Percentiles rank a stretch among this genome's conserved stretches.
Conservation (phyloP, 75 land plant genomes). For the Selaginella moellendorffii region DNA sequence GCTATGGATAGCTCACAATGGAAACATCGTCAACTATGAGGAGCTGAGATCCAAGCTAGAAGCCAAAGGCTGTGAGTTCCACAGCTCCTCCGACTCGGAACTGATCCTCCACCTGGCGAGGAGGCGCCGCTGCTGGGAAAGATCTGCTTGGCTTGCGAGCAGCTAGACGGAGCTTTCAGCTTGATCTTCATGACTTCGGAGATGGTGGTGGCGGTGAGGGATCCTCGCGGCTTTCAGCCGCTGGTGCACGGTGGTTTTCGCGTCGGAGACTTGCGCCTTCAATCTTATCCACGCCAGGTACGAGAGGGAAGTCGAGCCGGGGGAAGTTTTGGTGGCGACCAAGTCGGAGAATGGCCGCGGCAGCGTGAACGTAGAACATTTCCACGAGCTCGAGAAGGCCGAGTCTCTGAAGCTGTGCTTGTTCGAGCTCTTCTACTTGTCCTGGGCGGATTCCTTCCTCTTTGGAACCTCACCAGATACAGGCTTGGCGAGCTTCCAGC, state of each 20-base stretch:
- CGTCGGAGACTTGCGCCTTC: constrained; percentile 1
- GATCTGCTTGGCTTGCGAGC: neutral
- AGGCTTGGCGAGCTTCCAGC: neutral
- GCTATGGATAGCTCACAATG: neutral
- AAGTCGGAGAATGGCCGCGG: no score
- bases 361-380: neutral
- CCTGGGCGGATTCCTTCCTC: neutral
- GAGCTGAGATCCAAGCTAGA: neutral
- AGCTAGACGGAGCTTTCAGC: neutral
- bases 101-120: neutral
- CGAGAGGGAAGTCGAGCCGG: neutral
- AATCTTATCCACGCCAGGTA: neutral
- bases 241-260: constrained; percentile 1
- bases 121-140: neutral
- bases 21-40: neutral
- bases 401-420: neutral
- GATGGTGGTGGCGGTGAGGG: neutral
- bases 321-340: neutral
- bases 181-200: neutral
- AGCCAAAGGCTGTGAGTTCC: neutral
- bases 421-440: constrained; percentile 1
- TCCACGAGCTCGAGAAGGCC: neutral
- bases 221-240: constrained; percentile 2
- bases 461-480: neutral
- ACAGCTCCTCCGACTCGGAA: neutral